phyloP scores from a whole-genome alignment of 805 yeast genomes.

The Metschnikowia matae region DNA sequence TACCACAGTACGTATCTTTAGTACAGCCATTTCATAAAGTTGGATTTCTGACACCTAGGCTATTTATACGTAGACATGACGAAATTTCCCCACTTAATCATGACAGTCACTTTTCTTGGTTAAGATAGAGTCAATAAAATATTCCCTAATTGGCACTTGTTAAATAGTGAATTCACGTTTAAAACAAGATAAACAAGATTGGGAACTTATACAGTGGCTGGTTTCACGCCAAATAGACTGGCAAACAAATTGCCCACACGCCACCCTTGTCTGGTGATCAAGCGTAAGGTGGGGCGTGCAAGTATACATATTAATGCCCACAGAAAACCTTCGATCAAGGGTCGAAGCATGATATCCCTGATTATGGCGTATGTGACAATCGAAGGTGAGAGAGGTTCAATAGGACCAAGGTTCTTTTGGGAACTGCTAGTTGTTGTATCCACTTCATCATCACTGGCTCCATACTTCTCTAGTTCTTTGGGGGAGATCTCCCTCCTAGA shows the following conservation, averaged over 20 bases:
- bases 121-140: too few relatives aligned
- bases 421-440: too few relatives aligned
- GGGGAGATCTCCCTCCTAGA: slow-evolving; percentile 14
- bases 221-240: slow-evolving; percentile 7
- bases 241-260: slow-evolving; percentile 11
- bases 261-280: slow-evolving; percentile 12
- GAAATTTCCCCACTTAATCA: too few relatives aligned
- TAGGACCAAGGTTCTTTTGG: slow-evolving; percentile 21
- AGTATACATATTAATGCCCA: slow-evolving; percentile 24
- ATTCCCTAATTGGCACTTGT: neutral
- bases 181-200: neutral
- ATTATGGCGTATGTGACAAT: slow-evolving; percentile 46
- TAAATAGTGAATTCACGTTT: neutral
- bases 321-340: slow-evolving; percentile 49
- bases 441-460: neutral
- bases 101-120: too few relatives aligned
- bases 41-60: too few relatives aligned
- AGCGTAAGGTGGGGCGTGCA: slow-evolving; percentile 12
- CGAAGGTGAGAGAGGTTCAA: slow-evolving; percentile 40
- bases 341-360: slow-evolving; percentile 51
- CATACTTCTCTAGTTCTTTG: slow-evolving; percentile 16
- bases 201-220: neutral
- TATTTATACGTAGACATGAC: too few relatives aligned
- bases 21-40: too few relatives aligned
- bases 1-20: too few relatives aligned